Percentiles rank a stretch among this genome's conserved stretches.
Evolutionary conservation across 257 asterid species (phyloP).

Genomic region (Datura wrightii): DNA sequence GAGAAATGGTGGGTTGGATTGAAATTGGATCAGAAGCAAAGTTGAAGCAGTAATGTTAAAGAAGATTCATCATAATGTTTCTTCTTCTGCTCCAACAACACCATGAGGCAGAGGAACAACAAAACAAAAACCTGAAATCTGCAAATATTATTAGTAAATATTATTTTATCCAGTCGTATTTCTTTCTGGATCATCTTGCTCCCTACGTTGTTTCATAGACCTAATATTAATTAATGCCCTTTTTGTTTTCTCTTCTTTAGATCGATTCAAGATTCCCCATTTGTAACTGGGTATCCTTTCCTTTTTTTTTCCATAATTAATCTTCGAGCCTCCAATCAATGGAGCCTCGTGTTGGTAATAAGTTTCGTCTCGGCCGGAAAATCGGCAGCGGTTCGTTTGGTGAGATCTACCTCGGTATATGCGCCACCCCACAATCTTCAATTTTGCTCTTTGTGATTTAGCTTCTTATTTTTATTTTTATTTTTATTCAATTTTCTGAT

Average conservation of each 20-base stretch:
- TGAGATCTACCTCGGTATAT: conserved; percentile 83
- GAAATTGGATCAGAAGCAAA: conserved; percentile 1
- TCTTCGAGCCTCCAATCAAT: conserved; percentile 38
- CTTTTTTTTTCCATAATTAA: neutral
- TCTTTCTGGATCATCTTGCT: conserved; percentile 8
- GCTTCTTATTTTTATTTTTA: too few relatives aligned
- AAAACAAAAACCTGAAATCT: conserved; percentile 25
- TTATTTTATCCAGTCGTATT: conserved; percentile 9
- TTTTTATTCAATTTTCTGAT: neutral
- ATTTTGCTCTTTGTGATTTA: neutral
- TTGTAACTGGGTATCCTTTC: conserved; percentile 10
- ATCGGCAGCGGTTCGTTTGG: conserved; percentile 94
- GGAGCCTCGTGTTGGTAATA: conserved; percentile 94
- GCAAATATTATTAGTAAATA: neutral
- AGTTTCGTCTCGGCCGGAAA: conserved; percentile 82
- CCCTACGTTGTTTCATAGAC: conserved; percentile 8
- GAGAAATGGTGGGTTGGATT: neutral
- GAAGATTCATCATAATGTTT: neutral
- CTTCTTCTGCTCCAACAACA: neutral
- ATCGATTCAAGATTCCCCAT: conserved; percentile 9
- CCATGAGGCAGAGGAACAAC: neutral
- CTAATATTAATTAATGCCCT: neutral
- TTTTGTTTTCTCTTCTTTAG: neutral
- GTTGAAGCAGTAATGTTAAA: neutral
- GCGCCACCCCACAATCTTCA: neutral